phyloP scores from a whole-genome alignment of 345 rosid species.

The Syzygium oleosum region DNA sequence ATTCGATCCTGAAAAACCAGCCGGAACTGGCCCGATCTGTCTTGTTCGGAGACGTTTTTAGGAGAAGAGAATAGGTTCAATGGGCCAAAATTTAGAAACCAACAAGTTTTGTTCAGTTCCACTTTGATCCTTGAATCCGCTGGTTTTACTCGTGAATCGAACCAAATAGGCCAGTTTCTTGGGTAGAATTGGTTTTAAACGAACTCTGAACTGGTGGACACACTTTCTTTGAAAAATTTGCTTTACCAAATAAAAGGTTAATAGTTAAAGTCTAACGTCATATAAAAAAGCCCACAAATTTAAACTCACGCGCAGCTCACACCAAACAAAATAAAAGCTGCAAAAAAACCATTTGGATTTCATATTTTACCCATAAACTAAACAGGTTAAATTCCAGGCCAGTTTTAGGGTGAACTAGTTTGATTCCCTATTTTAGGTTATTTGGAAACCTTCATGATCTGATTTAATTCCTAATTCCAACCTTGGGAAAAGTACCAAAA shows the following conservation, averaged over 20 bases:
- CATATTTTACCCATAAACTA: neutral
- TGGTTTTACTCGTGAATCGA: neutral
- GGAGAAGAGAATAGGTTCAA: neutral
- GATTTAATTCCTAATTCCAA: accelerated
- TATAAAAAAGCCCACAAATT: neutral
- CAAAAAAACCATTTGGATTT: neutral
- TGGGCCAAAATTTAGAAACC: neutral
- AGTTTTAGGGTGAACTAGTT: neutral
- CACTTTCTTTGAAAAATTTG: neutral
- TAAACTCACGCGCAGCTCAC: neutral
- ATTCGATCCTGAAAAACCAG: neutral
- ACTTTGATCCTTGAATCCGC: neutral
- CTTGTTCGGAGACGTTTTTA: neutral
- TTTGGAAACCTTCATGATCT: neutral
- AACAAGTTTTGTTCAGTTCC: neutral
- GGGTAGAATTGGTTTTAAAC: neutral
- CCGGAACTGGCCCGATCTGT: neutral
- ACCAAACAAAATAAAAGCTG: neutral
- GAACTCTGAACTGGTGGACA: neutral
- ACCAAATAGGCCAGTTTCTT: neutral
- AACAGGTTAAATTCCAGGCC: neutral
- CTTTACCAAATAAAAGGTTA: neutral
- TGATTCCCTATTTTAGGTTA: neutral
- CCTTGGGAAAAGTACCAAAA: neutral
- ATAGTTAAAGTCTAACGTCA: neutral